Evolutionary conservation across 202 grass and related monocot species (phyloP).

Genomic region (Zizania palustris): DNA sequence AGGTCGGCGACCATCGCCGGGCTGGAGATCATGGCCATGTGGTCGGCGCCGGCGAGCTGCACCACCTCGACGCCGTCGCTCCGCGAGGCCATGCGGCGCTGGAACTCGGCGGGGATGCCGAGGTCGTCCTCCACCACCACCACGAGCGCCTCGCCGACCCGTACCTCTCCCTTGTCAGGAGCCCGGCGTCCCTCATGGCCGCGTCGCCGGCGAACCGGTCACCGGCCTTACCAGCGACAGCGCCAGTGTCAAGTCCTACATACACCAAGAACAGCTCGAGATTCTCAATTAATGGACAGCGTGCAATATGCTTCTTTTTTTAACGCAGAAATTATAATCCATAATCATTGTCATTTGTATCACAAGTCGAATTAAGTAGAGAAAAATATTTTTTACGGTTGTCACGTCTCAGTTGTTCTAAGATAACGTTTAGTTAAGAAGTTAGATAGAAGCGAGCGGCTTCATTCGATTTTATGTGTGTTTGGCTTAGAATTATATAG

Average conservation of each 20-base stretch:
- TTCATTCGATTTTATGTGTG: too few species aligned
- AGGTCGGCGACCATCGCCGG: conserved; percentile 49
- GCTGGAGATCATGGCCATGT: conserved; percentile 60
- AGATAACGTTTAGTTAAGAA: too few species aligned
- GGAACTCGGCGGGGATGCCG: conserved; percentile 31
- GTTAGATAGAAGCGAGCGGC: too few species aligned
- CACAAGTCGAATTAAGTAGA: too few species aligned
- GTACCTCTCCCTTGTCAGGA: conserved; percentile 42
- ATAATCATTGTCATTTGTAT: too few species aligned
- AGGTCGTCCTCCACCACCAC: conserved; percentile 42
- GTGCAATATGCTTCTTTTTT: too few species aligned
- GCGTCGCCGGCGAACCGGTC: conserved; percentile 35
- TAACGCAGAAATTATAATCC: too few species aligned
- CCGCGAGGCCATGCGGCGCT: conserved; percentile 42
- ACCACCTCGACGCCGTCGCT: conserved; percentile 44
- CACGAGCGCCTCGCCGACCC: conserved; percentile 34
- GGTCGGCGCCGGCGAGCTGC: conserved; percentile 33
- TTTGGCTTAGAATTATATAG: too few species aligned
- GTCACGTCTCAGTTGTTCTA: too few species aligned
- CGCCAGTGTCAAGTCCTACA: conserved; percentile 50
- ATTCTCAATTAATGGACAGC: not conserved
- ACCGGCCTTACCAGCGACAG: conserved; percentile 31
- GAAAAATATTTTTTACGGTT: too few species aligned
- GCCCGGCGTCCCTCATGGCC: conserved; percentile 23
- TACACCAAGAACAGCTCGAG: not conserved